Evolutionary conservation across 352 stramenopile species (phyloP).

Genomic region (Pythium aquatile): DNA sequence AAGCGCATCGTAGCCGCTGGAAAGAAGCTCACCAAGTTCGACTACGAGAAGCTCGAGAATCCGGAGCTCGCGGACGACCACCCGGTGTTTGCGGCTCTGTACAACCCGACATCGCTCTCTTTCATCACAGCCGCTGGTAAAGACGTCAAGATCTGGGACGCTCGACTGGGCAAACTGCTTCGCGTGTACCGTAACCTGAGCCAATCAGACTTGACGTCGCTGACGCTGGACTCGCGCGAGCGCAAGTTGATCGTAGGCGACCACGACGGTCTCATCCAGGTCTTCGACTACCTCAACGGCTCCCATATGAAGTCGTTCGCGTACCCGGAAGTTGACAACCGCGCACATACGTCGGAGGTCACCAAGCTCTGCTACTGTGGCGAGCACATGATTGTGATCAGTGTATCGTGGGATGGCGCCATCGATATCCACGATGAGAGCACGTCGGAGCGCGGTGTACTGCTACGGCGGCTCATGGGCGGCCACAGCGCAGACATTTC

Average conservation of each 20-base stretch:
- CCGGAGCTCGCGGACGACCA: slow-evolving; percentile 84
- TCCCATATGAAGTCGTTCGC: slow-evolving; percentile 86
- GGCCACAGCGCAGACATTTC: slow-evolving; percentile 81
- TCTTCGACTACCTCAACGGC: slow-evolving; percentile 89
- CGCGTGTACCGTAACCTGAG: slow-evolving; percentile 76
- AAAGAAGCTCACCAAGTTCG: slow-evolving; percentile 80
- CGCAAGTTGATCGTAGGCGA: slow-evolving; percentile 87
- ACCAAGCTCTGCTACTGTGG: slow-evolving; percentile 78
- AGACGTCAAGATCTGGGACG: slow-evolving; percentile 90
- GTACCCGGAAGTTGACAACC: slow-evolving; percentile 61
- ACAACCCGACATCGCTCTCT: slow-evolving; percentile 86
- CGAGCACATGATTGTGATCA: slow-evolving; percentile 86
- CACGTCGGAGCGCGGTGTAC: slow-evolving; percentile 70
- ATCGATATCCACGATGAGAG: slow-evolving; percentile 87
- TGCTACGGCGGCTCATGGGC: slow-evolving; percentile 70
- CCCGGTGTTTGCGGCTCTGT: slow-evolving; percentile 75
- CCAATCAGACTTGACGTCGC: slow-evolving; percentile 66
- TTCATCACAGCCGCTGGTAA: slow-evolving; percentile 77
- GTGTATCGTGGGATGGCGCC: slow-evolving; percentile 73
- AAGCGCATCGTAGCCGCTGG: slow-evolving; percentile 78
- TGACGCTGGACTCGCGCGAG: slow-evolving; percentile 80
- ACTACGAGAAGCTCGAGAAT: slow-evolving; percentile 88
- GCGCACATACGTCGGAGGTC: slow-evolving; percentile 73
- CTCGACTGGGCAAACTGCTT: slow-evolving; percentile 72
- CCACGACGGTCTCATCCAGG: slow-evolving; percentile 70